Evolutionary conservation across 2,329 filamentous ascomycete species (phyloP), one percentile per base, ranked within the genome.

Genomic region (Chrysoporthe cubensis): DNA sequence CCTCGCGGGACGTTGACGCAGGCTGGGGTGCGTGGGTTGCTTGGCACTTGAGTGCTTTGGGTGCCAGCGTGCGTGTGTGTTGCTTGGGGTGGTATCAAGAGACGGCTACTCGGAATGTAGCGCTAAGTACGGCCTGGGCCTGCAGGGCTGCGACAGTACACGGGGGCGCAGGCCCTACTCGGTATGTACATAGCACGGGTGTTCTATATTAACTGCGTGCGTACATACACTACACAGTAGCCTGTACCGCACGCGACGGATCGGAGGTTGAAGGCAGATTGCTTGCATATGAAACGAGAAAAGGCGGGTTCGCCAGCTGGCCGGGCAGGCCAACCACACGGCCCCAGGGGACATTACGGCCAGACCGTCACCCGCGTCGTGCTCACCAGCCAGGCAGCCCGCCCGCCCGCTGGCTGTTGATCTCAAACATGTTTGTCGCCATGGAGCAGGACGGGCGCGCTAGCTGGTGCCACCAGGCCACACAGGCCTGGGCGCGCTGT

Each of bases 231-330:
- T 26, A 21, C 26, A 52, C 48, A 26, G 26, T 16, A 32, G 26
- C 13, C 16, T 32, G 21, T 54, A 60, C 57, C 57, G 18, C 11
- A 26, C n/a, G 26, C 57, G 21, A 44, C 42, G 50, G 58, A 68
- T 67, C 62, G 65, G 68, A 62, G 62, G 65, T 65, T 63, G 62
- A 65, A 61, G 68, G 65, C 44, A 46, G 66, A 64, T 69, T 67
- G 65, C 68, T 58, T 69, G 65, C 68, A 69, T 59, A 62, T 69
- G 67, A 67, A 64, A 67, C 65, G 62, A 61, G 16, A 32, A 61
- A 7, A 32, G 34, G 21, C 6, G 9, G 54, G 18, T 2, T 54
- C 26, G 50, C 50, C 50, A 54, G 16, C 21, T 54, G 50, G 50
- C 48, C 48, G n/a, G 26, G 48, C 21, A 21, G n/a, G 11, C 21